Base-by-base conservation (phyloP, 208 protist species). In the Endotrypanum monterogeii region DNA sequence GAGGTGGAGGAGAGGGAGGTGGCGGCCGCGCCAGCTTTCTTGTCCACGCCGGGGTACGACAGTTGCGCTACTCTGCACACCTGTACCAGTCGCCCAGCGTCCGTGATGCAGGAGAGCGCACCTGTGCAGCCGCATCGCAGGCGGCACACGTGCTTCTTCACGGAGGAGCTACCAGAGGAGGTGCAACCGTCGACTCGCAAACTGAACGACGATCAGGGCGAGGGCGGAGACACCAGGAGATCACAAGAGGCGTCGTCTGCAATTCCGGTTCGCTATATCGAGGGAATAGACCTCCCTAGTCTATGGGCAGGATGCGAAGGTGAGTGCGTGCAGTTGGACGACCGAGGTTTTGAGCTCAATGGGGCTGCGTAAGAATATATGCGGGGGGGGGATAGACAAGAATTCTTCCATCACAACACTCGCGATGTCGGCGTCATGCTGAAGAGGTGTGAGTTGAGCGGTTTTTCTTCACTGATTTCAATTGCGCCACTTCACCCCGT, bases 61-160 rank as follows among this genome's bases (percentile, higher is more conserved):
- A 73, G 54, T 14, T 25, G 35, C 0, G 73, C 76, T 30, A 61
- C 60, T 23, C 48, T 37, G 23, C 57, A 68, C 61, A 74, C 30
- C 44, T 63, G 52, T 2, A 62, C 5, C 16, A 70, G 23, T 1
- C 2, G 50, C 14, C 37, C n/a, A 18, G n/a, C 32, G 18, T 65
- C 67, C 9, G 28, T n/a, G 0, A 35, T 3, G 50, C 35, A 0
- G 30, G 67, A 60, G 39, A 50, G 56, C 67, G 8, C 32, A 28
- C 23, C 61, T n/a, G 68, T 63, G 68, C 12, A 37, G 71, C 57
- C 63, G 71, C 56, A 51, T 39, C 70, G 76, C 30, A 70, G 58
- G 11, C 50, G 48, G 9, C 76, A 81, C 71, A 75, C 61, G 58
- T 81, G 76, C 71, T 81, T 76, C 41, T 18, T 57, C 6, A 81